Conservation (phyloP, 257 asterid species). For the Nicotiana paniculata region DNA sequence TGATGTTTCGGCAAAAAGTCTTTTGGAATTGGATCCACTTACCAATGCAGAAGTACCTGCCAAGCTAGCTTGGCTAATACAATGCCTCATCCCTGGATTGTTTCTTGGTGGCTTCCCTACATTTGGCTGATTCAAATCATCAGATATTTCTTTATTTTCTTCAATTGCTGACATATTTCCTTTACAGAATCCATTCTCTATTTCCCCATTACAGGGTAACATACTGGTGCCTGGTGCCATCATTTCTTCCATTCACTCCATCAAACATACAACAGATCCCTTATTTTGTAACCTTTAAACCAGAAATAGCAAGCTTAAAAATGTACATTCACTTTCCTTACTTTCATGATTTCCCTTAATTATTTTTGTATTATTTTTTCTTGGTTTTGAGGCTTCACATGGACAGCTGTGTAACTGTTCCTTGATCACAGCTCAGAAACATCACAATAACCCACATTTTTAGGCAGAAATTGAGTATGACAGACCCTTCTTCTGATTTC, state of each 20-base stretch:
- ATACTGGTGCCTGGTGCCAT: conserved; percentile 52
- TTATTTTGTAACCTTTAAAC: background rate
- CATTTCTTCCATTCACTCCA: conserved; percentile 23
- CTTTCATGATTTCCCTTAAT: background rate
- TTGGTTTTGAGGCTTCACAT: conserved; percentile 15
- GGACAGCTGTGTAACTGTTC: conserved; percentile 23
- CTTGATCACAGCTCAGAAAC: conserved; percentile 21
- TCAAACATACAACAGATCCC: conserved; percentile 8
- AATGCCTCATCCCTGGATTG: conserved; percentile 65
- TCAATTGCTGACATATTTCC: conserved; percentile 29
- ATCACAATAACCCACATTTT: conserved; percentile 12
- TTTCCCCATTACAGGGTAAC: conserved; percentile 29
- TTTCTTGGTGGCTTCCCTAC: conserved; percentile 59
- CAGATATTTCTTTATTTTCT: conserved; percentile 30
- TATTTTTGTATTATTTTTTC: background rate
- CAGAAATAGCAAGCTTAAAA: background rate
- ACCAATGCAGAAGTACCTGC: conserved; percentile 49
- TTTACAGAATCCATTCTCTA: conserved; percentile 38
- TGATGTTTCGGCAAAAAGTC: background rate
- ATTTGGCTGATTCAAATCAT: conserved; percentile 39
- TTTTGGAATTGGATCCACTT: conserved; percentile 21
- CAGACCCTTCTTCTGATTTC: conserved; percentile 11
- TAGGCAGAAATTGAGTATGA: background rate
- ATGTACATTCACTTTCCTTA: background rate
- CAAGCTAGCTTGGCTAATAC: conserved; percentile 72